A percentile compares a stretch with the other conserved stretches of the same genome.
Conservation (phyloP, 148 eudicot genomes). For the Bassia scoparia region DNA sequence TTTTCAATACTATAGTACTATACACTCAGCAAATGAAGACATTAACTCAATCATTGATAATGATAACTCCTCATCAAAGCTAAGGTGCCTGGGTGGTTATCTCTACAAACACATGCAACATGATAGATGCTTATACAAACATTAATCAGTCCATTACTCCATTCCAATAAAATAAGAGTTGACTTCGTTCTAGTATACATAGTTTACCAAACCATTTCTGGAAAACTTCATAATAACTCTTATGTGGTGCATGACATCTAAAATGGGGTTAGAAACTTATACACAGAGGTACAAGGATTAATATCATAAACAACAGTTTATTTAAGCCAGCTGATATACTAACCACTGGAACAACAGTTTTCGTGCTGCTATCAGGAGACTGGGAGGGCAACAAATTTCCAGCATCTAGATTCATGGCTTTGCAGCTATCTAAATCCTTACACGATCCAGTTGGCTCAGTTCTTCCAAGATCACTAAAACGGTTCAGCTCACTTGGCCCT, state of each 20-base stretch:
- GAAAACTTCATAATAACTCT: not conserved
- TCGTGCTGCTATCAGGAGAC: slow-evolving; percentile 9
- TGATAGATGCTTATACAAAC: not conserved
- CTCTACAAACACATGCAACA: not conserved
- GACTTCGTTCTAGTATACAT: not conserved
- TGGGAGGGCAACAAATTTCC: slow-evolving; percentile 18
- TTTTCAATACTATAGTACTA: not conserved
- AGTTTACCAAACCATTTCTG: not conserved
- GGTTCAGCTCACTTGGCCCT: slow-evolving; percentile 18
- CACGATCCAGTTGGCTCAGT: slow-evolving; percentile 13
- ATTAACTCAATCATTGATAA: not conserved
- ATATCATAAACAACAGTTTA: not conserved
- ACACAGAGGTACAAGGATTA: not conserved
- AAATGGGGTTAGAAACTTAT: not conserved
- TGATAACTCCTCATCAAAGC: not conserved
- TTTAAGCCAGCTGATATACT: slow-evolving; percentile 1
- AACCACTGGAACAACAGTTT: slow-evolving; percentile 29
- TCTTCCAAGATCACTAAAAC: slow-evolving; percentile 18
- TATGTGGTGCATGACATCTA: not conserved
- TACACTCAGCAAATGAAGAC: not conserved
- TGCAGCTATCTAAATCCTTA: no score
- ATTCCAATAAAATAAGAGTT: not conserved
- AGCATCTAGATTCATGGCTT: no score
- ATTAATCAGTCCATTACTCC: not conserved
- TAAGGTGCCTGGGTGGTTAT: not conserved